These are phyloP conservation scores for Musa schizocarpa DNA, from an alignment of 176 grass and related monocot genomes.

Conservation along the genomic window DNA sequence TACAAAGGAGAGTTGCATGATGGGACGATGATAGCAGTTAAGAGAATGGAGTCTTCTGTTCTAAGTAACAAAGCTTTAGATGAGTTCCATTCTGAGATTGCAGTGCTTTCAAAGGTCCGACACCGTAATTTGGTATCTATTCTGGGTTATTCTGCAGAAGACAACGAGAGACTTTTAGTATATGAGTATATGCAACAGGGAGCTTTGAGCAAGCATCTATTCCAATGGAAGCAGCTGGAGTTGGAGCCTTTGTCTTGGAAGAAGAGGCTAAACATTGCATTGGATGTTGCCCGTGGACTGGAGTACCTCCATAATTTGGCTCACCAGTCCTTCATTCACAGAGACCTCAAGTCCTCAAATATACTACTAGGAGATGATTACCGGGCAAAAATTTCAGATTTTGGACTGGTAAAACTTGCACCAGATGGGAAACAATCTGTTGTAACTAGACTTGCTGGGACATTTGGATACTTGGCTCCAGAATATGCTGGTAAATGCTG, in stretches of 20 bases:
- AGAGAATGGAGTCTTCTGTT: slow-evolving; percentile 77
- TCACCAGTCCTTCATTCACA: slow-evolving; percentile 81
- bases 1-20: slow-evolving; percentile 84
- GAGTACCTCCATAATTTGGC: slow-evolving; percentile 90
- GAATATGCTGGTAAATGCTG: slow-evolving; percentile 85
- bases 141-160: slow-evolving; percentile 63
- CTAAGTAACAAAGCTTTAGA: slow-evolving; percentile 87
- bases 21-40: slow-evolving; percentile 80
- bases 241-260: slow-evolving; percentile 86
- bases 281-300: slow-evolving; percentile 88
- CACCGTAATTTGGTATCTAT: slow-evolving; percentile 96
- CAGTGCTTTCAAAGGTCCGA: slow-evolving; percentile 78
- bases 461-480: slow-evolving; percentile 93
- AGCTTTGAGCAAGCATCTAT: slow-evolving; percentile 78
- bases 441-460: slow-evolving; percentile 83
- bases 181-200: slow-evolving; percentile 94
- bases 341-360: slow-evolving; percentile 92
- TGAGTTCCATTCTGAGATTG: slow-evolving; percentile 91
- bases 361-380: slow-evolving; percentile 85
- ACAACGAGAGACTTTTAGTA: slow-evolving; percentile 80
- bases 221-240: slow-evolving; percentile 56
- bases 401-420: slow-evolving; percentile 74
- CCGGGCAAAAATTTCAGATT: slow-evolving; percentile 87
- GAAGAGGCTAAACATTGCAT: slow-evolving; percentile 86
- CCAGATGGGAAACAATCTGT: slow-evolving; percentile 91